A percentile compares a stretch with the other conserved stretches of the same genome.
Evolutionary conservation across 176 grass and related monocot species (phyloP).

Genomic region (Carex kokanica): DNA sequence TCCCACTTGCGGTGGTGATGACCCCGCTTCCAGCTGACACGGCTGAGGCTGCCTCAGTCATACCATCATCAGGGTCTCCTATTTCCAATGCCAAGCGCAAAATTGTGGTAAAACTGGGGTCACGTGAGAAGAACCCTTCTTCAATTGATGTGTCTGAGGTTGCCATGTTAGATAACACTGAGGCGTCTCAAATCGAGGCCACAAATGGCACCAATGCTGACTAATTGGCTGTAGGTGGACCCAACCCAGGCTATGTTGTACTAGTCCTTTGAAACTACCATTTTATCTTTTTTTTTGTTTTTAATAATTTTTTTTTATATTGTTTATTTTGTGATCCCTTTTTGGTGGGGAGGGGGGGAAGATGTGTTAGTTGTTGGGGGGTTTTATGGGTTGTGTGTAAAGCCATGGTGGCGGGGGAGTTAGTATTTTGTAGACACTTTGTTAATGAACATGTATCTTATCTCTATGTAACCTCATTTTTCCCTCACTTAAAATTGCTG

Average conservation of each 20-base stretch:
- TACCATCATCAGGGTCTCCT: neutral
- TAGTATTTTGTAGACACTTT: neutral
- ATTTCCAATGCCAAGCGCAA: neutral
- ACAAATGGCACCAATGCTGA: neutral
- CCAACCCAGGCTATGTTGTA: neutral
- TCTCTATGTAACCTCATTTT: neutral
- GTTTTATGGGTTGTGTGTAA: constrained; percentile 9
- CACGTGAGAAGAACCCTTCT: constrained; percentile 10
- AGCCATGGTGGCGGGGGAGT: neutral
- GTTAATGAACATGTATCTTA: neutral
- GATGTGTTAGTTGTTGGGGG: neutral
- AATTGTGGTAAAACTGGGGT: constrained; percentile 15
- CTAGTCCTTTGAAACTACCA: constrained; percentile 10
- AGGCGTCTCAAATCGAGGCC: neutral
- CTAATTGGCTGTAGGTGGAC: neutral
- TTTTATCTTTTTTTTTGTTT: neutral
- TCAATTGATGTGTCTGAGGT: neutral
- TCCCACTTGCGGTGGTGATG: neutral
- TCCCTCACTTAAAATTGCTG: neutral
- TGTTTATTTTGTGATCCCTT: neutral
- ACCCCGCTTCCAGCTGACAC: constrained; percentile 10
- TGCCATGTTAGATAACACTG: neutral
- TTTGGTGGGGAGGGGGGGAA: neutral
- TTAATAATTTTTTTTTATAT: neutral
- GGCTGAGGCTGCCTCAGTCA: neutral